Evolutionary conservation across 2,329 filamentous ascomycete species (phyloP).

Genomic region (Fusarium sp.): DNA sequence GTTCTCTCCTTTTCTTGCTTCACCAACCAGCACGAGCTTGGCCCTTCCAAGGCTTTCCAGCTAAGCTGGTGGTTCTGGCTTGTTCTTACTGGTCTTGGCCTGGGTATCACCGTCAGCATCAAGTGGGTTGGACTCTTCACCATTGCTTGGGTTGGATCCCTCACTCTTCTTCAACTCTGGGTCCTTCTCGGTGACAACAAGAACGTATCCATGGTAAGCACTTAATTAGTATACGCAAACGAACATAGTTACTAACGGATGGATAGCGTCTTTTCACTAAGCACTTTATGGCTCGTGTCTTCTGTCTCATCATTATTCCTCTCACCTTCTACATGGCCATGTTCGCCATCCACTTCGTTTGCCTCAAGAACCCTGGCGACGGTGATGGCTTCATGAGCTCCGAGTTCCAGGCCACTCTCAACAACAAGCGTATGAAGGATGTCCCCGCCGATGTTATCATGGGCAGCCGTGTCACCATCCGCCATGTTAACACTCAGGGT

Average conservation of each 20-base stretch:
- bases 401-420: conserved; percentile 96
- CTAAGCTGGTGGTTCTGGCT: conserved; percentile 99
- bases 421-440: conserved; percentile 95
- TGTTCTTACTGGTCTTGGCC: conserved; percentile 80
- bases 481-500: conserved; percentile 96
- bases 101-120: conserved; percentile 91
- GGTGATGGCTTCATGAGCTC: conserved; percentile 99
- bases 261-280: conserved; percentile 81
- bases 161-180: conserved; percentile 94
- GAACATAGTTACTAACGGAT: conserved; percentile 17
- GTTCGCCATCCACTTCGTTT: conserved; percentile 96
- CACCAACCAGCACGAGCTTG: conserved; percentile 95
- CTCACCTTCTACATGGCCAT: conserved; percentile 92
- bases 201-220: conserved; percentile 77
- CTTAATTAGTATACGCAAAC: not conserved
- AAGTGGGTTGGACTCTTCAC: conserved; percentile 99
- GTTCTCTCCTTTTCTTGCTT: conserved; percentile 91
- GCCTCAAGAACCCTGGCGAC: conserved; percentile 92
- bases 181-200: conserved; percentile 88
- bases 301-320: conserved; percentile 92
- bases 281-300: conserved; percentile 88
- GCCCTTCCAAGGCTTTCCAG: conserved; percentile 85
- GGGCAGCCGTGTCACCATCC: conserved; percentile 84
- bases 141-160: conserved; percentile 93
- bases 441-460: conserved; percentile 91